Percentiles rank a stretch among this genome's conserved stretches.
Evolutionary conservation across 768 basidiomycete species (phyloP).

Genomic region (Suillus discolor): DNA sequence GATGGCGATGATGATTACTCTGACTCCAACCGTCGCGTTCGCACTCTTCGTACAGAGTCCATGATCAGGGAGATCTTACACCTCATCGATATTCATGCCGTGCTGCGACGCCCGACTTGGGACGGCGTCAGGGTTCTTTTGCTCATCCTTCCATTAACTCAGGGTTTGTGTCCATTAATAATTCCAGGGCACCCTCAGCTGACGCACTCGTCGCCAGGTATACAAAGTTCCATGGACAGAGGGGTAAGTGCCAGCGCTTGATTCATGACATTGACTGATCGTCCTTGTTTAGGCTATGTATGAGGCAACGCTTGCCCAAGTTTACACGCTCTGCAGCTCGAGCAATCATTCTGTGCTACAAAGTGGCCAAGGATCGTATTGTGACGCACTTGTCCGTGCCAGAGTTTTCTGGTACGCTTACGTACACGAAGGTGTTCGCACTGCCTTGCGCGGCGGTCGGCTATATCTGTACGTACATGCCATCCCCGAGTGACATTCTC

Average conservation of each 20-base stretch:
- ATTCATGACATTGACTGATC: not conserved
- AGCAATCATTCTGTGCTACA: conserved; percentile 46
- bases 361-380: conserved; percentile 54
- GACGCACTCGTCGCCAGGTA: conserved; percentile 14
- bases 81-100: conserved; percentile 76
- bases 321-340: conserved; percentile 71
- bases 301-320: conserved; percentile 82
- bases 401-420: conserved; percentile 91
- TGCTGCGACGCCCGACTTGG: conserved; percentile 82
- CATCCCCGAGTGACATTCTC: not conserved
- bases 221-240: conserved; percentile 31
- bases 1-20: conserved; percentile 34
- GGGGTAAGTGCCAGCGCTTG: conserved; percentile 14
- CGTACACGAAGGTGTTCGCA: conserved; percentile 81
- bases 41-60: conserved; percentile 58
- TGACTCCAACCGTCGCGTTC: conserved; percentile 41
- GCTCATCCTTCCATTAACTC: conserved; percentile 79
- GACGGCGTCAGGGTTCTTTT: conserved; percentile 84
- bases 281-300: conserved; percentile 57
- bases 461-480: conserved; percentile 65
- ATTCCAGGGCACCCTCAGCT: not conserved
- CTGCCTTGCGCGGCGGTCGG: conserved; percentile 82
- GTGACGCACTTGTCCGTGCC: conserved; percentile 64
- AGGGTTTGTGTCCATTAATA: conserved; percentile 50
- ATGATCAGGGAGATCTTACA: conserved; percentile 79